Evolutionary conservation across 1,284 basidiomycete genomes (phyloP).

Genomic region (Cutaneotrichosporon cyanovorans): DNA sequence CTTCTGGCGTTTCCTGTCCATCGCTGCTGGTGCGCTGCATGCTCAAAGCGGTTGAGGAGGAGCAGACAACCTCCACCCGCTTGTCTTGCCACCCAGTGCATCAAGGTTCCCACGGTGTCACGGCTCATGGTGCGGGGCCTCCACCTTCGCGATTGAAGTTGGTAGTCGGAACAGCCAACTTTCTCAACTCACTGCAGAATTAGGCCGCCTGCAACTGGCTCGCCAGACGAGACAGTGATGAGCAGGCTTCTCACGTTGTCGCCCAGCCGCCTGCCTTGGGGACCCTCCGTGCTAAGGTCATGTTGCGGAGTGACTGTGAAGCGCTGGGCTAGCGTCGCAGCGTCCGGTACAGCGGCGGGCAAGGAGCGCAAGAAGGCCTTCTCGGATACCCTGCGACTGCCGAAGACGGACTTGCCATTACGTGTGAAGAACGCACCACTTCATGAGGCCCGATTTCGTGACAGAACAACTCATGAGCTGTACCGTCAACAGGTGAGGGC

Average conservation of each 20-base stretch:
- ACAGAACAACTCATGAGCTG: slow-evolving; percentile 64
- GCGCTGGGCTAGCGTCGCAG: background rate
- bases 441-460: slow-evolving; percentile 54
- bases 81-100: background rate
- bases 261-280: background rate
- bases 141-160: slow-evolving; percentile 1
- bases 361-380: slow-evolving; percentile 43
- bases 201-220: no score
- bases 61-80: background rate
- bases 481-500: slow-evolving; percentile 71
- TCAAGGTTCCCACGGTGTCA: slow-evolving; percentile 3
- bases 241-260: slow-evolving; percentile 9
- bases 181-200: no score
- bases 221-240: slow-evolving; percentile 2
- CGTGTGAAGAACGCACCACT: slow-evolving; percentile 62
- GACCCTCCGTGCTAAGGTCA: background rate
- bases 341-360: background rate
- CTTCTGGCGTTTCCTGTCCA: background rate
- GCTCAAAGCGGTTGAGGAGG: background rate
- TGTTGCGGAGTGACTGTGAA: background rate
- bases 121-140: background rate
- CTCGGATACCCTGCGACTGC: slow-evolving; percentile 70
- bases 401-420: slow-evolving; percentile 73
- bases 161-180: no score
- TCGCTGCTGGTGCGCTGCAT: background rate